A percentile compares a stretch with the other conserved stretches of the same genome.
These are phyloP conservation scores for Metschnikowia proteae DNA, from an alignment of 805 yeast species.

Conservation along the genomic window DNA sequence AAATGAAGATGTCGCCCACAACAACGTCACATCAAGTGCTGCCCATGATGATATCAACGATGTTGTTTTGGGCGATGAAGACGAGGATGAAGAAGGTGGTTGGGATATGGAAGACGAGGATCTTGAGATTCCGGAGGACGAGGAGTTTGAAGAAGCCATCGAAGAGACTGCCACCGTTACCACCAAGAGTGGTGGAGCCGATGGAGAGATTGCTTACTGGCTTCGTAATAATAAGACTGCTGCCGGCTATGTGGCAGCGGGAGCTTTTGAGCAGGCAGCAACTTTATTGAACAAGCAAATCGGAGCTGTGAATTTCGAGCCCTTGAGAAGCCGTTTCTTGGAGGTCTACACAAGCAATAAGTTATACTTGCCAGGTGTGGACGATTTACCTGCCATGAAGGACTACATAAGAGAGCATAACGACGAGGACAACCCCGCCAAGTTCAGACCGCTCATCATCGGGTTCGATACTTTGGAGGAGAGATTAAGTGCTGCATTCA, in stretches of 20 bases:
- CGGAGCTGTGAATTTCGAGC: slow-evolving; percentile 84
- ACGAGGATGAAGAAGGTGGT: slow-evolving; percentile 61
- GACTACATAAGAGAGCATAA: slow-evolving; percentile 65
- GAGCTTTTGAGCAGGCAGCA: slow-evolving; percentile 94
- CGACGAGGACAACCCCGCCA: slow-evolving; percentile 49
- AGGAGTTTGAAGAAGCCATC: slow-evolving; percentile 25
- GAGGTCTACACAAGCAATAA: slow-evolving; percentile 82
- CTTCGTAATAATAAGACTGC: slow-evolving; percentile 83
- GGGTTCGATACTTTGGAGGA: slow-evolving; percentile 66
- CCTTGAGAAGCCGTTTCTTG: slow-evolving; percentile 75
- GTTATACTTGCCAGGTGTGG: slow-evolving; percentile 68
- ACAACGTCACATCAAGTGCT: neutral
- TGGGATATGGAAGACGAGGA: slow-evolving; percentile 85
- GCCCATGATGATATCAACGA: slow-evolving; percentile 12
- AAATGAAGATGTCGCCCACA: slow-evolving; percentile 32
- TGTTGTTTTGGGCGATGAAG: slow-evolving; percentile 25
- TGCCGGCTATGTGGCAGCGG: slow-evolving; percentile 92
- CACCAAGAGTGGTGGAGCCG: slow-evolving; percentile 25
- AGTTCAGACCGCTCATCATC: slow-evolving; percentile 62
- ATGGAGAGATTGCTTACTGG: slow-evolving; percentile 74
- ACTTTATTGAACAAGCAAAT: slow-evolving; percentile 85
- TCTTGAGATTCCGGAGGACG: slow-evolving; percentile 51
- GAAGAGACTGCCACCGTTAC: slow-evolving; percentile 9
- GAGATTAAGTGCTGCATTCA: slow-evolving; percentile 69
- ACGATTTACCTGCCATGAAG: slow-evolving; percentile 66